Evolutionary conservation across 371 early-diverging fungal genomes (phyloP).

Genomic region (Neoconidiobolus thromboides): DNA sequence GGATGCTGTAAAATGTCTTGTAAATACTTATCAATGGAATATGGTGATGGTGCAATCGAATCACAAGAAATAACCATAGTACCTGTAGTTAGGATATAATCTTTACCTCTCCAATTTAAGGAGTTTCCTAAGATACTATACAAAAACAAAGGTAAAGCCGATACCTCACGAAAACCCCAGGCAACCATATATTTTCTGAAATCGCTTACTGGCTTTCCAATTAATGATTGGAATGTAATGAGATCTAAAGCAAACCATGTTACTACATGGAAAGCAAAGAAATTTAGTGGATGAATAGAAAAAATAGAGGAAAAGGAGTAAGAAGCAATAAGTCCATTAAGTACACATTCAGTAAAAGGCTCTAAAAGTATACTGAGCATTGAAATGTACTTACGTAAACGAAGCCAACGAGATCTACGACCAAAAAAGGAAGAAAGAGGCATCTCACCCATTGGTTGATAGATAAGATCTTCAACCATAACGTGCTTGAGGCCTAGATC

Average conservation of each 20-base stretch:
- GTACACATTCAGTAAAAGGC: slow-evolving; percentile 75
- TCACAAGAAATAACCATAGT: slow-evolving; percentile 24
- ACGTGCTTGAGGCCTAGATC: slow-evolving; percentile 53
- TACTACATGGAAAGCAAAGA: slow-evolving; percentile 40
- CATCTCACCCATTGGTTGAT: slow-evolving; percentile 60
- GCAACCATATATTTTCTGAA: slow-evolving; percentile 20
- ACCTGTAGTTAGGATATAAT: slow-evolving; percentile 27
- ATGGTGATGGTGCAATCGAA: neutral
- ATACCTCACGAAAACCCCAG: slow-evolving; percentile 59
- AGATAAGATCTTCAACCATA: slow-evolving; percentile 69
- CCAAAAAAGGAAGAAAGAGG: slow-evolving; percentile 50
- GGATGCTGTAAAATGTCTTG: neutral
- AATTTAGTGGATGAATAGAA: slow-evolving; percentile 18
- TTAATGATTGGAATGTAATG: slow-evolving; percentile 28
- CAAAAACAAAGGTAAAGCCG: slow-evolving; percentile 62
- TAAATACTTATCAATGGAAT: neutral
- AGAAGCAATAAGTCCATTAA: slow-evolving; percentile 53
- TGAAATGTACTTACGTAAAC: slow-evolving; percentile 79
- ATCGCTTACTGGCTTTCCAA: slow-evolving; percentile 12
- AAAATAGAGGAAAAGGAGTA: slow-evolving; percentile 30
- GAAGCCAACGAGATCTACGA: slow-evolving; percentile 77
- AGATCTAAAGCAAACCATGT: slow-evolving; percentile 57
- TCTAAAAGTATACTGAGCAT: slow-evolving; percentile 68
- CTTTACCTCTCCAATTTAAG: slow-evolving; percentile 70
- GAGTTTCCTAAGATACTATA: slow-evolving; percentile 61